phyloP scores from a whole-genome alignment of 768 basidiomycete species.

The Amanita jacksonii region DNA sequence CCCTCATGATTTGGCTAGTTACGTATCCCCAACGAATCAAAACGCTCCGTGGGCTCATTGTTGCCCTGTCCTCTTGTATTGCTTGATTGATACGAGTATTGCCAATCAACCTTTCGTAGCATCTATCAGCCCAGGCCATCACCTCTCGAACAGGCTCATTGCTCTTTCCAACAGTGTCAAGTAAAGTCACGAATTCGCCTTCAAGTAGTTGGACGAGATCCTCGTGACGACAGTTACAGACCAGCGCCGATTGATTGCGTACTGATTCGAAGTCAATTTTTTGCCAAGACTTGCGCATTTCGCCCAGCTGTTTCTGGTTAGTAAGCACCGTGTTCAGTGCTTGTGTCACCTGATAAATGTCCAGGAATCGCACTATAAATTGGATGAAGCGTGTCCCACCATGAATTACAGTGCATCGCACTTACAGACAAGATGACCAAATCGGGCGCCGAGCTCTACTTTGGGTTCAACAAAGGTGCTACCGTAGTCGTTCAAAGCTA shows the following conservation, averaged over 20 bases:
- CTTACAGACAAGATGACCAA: conserved; percentile 83
- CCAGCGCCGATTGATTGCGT: conserved; percentile 85
- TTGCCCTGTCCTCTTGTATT: conserved; percentile 59
- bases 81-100: conserved; percentile 43
- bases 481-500: conserved; percentile 74
- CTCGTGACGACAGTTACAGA: conserved; percentile 89
- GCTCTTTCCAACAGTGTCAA: conserved; percentile 65
- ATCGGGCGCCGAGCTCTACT: conserved; percentile 83
- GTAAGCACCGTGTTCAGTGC: conserved; percentile 82
- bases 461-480: conserved; percentile 89
- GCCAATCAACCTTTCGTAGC: conserved; percentile 78
- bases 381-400: too few relatives aligned
- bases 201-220: conserved; percentile 79
- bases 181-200: conserved; percentile 70
- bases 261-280: conserved; percentile 89
- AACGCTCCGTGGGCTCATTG: conserved; percentile 80
- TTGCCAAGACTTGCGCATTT: conserved; percentile 84
- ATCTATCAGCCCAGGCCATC: conserved; percentile 89
- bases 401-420: too few relatives aligned
- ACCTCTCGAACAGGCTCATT: conserved; percentile 77
- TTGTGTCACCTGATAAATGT: conserved; percentile 88
- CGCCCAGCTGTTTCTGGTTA: conserved; percentile 74
- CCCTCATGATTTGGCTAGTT: conserved; percentile 88
- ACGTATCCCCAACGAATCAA: conserved; percentile 91
- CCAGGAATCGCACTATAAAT: conserved; percentile 80